Evolutionary conservation across 176 grass and related monocot genomes (phyloP), one percentile per base, ranked within the genome.

Genomic region (Lolium rigidum): DNA sequence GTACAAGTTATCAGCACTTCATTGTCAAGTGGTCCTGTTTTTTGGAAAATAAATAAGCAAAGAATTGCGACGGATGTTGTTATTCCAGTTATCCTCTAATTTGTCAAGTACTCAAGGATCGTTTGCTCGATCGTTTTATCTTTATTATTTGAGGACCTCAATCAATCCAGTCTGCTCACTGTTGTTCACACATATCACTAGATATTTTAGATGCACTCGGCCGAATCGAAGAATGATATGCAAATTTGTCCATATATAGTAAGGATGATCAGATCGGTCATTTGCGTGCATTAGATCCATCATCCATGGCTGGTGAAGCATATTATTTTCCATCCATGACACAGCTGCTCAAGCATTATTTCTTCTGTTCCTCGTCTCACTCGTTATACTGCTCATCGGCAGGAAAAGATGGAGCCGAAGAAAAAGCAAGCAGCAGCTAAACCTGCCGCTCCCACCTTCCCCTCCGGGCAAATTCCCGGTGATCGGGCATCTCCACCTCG

Each of bases 401-500:
- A 13, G 10, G 46, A 74, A 0, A 26, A 74, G 7, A 74, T 26
- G 71, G 46, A 74, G 46, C 71, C 44, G 46, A 24, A 74, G 71
- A 48, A 74, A 21, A 48, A 74, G 6, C 71, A 50, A 26, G 21
- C 13, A 51, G 71, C 22, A 14, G 71, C 46, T 15, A 25, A 25
- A 17, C 71, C 13, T 17, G 71, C 71, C 21, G 6, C 71, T 74
- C 46, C 71, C 71, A 28, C 71, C 46, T 51, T 74, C 46, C 46
- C 71, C 71, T 26, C 71, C 71, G 7, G 21, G 71, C 46, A 49
- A 24, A 13, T 3, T 74, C 10, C 71, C 71, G 12, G 71, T 74
- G 46, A 74, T 74, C 46, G 71, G 71, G 71, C 71, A 74, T 22
- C 46, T 74, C 12, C 71, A 74, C 71, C 71, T 51, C 1, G 46